Percentiles rank a stretch among this genome's conserved stretches.
Evolutionary conservation across 2,329 filamentous ascomycete genomes (phyloP).

Genomic region (Diaporthe velutina): DNA sequence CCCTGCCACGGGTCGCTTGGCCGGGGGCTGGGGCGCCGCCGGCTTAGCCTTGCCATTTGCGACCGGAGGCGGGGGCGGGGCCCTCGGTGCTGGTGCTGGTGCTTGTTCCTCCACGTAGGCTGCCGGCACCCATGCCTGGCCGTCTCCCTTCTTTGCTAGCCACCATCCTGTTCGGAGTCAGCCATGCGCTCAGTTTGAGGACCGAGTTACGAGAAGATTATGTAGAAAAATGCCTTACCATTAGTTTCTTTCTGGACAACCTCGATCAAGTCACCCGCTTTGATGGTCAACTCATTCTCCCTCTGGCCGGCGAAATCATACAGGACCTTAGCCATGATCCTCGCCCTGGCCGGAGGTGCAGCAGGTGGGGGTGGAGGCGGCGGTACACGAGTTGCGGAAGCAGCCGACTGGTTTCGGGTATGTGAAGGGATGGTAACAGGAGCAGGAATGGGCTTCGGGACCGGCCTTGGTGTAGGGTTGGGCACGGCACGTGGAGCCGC

Average conservation of each 20-base stretch:
- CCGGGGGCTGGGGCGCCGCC: slow-evolving; percentile 81
- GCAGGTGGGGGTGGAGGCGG: slow-evolving; percentile 78
- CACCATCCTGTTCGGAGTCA: slow-evolving; percentile 83
- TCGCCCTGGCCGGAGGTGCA: slow-evolving; percentile 72
- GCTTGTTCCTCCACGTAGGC: slow-evolving; percentile 92
- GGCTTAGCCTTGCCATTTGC: slow-evolving; percentile 70
- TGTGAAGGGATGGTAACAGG: slow-evolving; percentile 60
- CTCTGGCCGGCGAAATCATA: slow-evolving; percentile 92
- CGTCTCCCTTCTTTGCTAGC: slow-evolving; percentile 80
- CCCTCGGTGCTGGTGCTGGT: slow-evolving; percentile 69
- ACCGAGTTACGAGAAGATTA: background rate
- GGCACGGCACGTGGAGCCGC: slow-evolving; percentile 43
- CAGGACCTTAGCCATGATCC: slow-evolving; percentile 87
- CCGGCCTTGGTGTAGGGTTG: slow-evolving; percentile 41
- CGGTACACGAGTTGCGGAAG: slow-evolving; percentile 65
- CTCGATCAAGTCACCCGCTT: slow-evolving; percentile 84
- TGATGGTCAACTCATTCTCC: slow-evolving; percentile 86
- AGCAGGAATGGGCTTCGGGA: slow-evolving; percentile 44
- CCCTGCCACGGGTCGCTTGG: slow-evolving; percentile 80
- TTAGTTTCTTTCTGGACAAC: slow-evolving; percentile 96
- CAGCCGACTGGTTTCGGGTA: slow-evolving; percentile 67
- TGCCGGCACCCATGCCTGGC: slow-evolving; percentile 94
- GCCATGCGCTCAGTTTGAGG: slow-evolving; percentile 32
- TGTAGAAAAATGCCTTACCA: slow-evolving; percentile 70
- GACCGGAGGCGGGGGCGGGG: slow-evolving; percentile 73